Evolutionary conservation across 1,284 basidiomycete species (phyloP).

Genomic region (Moesziomyces sp.): DNA sequence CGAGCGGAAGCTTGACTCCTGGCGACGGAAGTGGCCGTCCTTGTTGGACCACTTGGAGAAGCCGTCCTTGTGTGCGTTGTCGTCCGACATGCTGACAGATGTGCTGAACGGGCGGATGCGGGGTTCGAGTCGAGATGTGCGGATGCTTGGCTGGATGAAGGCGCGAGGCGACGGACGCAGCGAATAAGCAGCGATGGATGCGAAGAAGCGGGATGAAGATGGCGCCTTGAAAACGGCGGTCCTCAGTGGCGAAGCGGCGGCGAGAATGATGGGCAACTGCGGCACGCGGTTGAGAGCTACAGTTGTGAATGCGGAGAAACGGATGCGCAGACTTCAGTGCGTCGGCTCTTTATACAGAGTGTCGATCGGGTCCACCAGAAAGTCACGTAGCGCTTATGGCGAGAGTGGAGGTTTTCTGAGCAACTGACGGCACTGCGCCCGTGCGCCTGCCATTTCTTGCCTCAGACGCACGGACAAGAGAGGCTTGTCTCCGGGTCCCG

Average conservation of each 20-base stretch:
- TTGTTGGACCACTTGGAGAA: conserved; percentile 67
- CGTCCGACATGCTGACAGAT: conserved; percentile 7
- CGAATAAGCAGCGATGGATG: background rate
- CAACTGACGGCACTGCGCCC: background rate
- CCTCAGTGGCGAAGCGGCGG: background rate
- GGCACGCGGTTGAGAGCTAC: background rate
- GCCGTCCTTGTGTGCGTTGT: conserved; percentile 52
- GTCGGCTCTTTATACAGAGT: background rate
- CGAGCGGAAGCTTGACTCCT: conserved; percentile 78
- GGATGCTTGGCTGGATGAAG: background rate
- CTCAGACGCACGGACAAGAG: too few species aligned
- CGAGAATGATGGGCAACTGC: background rate
- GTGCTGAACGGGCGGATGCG: background rate
- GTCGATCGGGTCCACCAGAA: background rate
- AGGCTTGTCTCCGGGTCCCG: background rate
- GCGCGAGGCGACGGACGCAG: background rate
- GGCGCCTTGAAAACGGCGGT: background rate
- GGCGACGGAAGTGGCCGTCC: conserved; percentile 86
- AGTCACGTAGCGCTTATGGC: background rate
- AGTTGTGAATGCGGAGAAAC: background rate
- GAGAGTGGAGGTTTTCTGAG: background rate
- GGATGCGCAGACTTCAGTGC: too few species aligned
- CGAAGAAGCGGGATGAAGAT: background rate
- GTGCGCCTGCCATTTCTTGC: too few species aligned
- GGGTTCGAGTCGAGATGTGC: background rate